Conservation (phyloP, 208 protist species). For the Leishmania martiniquensis region DNA sequence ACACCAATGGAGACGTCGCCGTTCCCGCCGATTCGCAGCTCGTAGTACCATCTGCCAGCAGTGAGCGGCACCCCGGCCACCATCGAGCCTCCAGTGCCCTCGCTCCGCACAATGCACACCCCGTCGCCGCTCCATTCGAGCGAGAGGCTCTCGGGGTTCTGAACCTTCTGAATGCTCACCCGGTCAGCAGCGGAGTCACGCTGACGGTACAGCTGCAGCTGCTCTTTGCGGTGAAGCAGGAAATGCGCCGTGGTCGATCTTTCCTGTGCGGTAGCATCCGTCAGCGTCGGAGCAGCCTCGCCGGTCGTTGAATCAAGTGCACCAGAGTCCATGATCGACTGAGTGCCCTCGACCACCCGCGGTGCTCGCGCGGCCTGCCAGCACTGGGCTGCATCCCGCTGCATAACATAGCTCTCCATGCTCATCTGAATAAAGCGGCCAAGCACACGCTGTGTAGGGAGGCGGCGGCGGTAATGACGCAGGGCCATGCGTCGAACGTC, state of each 20-base stretch:
- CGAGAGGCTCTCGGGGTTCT: slow-evolving; percentile 56
- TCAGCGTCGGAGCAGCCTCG: background rate
- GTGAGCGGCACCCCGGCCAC: slow-evolving; percentile 66
- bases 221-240: slow-evolving; percentile 58
- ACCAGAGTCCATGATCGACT: background rate
- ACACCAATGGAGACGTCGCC: slow-evolving; percentile 84
- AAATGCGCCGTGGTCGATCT: slow-evolving; percentile 47
- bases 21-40: slow-evolving; percentile 65
- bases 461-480: slow-evolving; percentile 53
- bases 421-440: slow-evolving; percentile 77
- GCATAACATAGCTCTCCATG: slow-evolving; percentile 74
- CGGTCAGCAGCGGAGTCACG: slow-evolving; percentile 57
- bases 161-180: slow-evolving; percentile 64
- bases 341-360: background rate
- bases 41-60: slow-evolving; percentile 88
- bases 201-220: slow-evolving; percentile 64
- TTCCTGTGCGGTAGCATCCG: slow-evolving; percentile 14
- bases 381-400: slow-evolving; percentile 69
- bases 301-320: background rate
- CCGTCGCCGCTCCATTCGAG: slow-evolving; percentile 80
- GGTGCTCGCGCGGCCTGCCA: slow-evolving; percentile 22
- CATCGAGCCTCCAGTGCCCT: slow-evolving; percentile 43
- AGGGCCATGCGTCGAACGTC: slow-evolving; percentile 70
- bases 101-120: slow-evolving; percentile 62
- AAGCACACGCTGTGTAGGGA: slow-evolving; percentile 32